Evolutionary conservation across 148 eudicot genomes (phyloP).

Genomic region (Camellia granthamiana): DNA sequence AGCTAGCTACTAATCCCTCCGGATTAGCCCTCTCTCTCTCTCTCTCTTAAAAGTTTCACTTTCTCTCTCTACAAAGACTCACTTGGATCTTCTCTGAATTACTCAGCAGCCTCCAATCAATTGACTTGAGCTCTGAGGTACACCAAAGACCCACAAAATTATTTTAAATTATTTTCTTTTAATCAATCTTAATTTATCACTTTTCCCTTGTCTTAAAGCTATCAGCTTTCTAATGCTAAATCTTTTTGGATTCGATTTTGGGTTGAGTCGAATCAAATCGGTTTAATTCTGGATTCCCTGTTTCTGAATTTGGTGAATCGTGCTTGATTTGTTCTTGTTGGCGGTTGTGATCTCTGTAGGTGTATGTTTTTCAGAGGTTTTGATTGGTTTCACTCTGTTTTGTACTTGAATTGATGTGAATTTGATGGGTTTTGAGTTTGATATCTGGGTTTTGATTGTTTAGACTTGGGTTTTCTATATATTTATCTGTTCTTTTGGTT

Average conservation of each 20-base stretch:
- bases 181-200: not conserved
- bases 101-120: not conserved
- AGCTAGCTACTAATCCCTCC: not conserved
- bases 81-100: conserved; percentile 6
- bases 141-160: not conserved
- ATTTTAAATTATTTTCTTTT: not conserved
- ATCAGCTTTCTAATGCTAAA: not conserved
- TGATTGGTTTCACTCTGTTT: not conserved
- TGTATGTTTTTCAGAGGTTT: not conserved
- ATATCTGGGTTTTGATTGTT: not conserved
- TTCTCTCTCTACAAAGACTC: not conserved
- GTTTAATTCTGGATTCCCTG: not conserved
- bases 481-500: not conserved
- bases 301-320: not conserved
- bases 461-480: not conserved
- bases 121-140: conserved; percentile 1
- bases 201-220: not conserved
- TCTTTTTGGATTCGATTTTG: not conserved
- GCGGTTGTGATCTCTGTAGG: not conserved
- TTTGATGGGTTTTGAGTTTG: not conserved
- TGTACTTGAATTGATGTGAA: not conserved
- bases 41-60: not conserved
- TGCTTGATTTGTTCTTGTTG: not conserved
- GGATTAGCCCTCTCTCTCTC: not conserved
- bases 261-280: not conserved